Percentiles rank a stretch among this genome's conserved stretches.
These are phyloP conservation scores for Pichia rugopelliculosa DNA, from an alignment of 805 yeast genomes.

Conservation along the genomic window DNA sequence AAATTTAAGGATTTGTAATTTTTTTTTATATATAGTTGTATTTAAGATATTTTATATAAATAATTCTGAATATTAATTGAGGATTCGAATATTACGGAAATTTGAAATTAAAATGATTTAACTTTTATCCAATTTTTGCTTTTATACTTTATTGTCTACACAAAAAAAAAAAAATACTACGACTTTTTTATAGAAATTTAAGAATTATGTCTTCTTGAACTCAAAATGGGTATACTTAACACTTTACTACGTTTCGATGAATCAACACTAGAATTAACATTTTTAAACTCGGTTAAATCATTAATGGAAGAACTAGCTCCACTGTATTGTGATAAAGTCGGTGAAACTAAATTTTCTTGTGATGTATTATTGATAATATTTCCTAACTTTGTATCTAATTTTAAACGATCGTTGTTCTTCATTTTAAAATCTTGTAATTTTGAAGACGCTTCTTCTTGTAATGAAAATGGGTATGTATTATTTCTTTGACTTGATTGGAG, in stretches of 20 bases:
- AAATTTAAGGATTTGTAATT: background rate
- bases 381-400: conserved; percentile 23
- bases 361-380: conserved; percentile 19
- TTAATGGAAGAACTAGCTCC: background rate
- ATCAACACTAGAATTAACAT: background rate
- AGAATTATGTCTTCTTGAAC: conserved; percentile 19
- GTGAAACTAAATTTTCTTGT: conserved; percentile 17
- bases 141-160: background rate
- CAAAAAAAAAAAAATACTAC: background rate
- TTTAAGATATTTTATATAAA: background rate
- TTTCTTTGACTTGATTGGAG: background rate
- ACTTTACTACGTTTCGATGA: conserved; percentile 11
- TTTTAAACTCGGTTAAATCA: background rate
- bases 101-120: too few species aligned
- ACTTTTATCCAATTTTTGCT: too few species aligned
- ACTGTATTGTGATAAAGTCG: background rate
- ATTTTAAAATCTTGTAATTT: conserved; percentile 23
- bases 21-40: background rate
- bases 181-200: conserved; percentile 1
- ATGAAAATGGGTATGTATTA: conserved; percentile 6
- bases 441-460: conserved; percentile 24
- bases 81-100: too few species aligned
- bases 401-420: conserved; percentile 24
- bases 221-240: conserved; percentile 28
- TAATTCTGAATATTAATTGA: background rate